Conservation (phyloP, 1,139 yeast genomes). For the Yamadazyma songkhlaensis region DNA sequence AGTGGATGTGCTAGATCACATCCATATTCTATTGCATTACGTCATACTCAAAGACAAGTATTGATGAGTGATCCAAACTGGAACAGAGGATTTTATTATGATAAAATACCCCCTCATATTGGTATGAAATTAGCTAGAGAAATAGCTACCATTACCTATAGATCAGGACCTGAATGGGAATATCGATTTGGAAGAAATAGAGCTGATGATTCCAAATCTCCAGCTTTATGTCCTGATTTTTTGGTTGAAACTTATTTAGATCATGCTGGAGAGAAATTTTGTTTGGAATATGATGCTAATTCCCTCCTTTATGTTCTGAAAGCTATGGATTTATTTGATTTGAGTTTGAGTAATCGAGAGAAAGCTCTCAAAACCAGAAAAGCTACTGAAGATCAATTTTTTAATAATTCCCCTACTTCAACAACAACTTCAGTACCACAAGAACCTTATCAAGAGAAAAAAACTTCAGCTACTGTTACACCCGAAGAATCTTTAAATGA, state of each 20-base stretch:
- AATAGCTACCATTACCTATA: constrained; percentile 88
- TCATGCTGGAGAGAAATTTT: constrained; percentile 93
- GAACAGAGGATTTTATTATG: constrained; percentile 88
- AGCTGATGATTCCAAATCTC: constrained; percentile 73
- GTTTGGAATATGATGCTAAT: constrained; percentile 88
- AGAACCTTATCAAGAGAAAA: constrained; percentile 56
- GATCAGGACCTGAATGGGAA: constrained; percentile 98
- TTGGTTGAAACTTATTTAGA: constrained; percentile 88
- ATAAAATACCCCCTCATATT: constrained; percentile 78
- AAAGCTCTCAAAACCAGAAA: constrained; percentile 41
- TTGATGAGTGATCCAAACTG: constrained; percentile 93
- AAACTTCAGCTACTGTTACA: constrained; percentile 31
- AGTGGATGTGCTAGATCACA: constrained; percentile 94
- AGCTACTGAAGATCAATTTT: constrained; percentile 30
- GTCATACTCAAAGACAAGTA: constrained; percentile 91
- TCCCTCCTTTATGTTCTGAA: constrained; percentile 83
- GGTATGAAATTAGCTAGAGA: constrained; percentile 95
- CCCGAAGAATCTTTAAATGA: constrained; percentile 59
- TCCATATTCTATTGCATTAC: constrained; percentile 90
- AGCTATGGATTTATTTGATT: constrained; percentile 92
- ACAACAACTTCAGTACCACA: constrained; percentile 37
- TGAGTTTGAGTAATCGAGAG: constrained; percentile 51
- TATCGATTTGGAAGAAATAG: constrained; percentile 85
- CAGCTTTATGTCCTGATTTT: constrained; percentile 91
- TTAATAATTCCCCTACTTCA: constrained; percentile 5